Base-by-base conservation (phyloP, 2,329 filamentous ascomycete species). In the Penicillium sp. region DNA sequence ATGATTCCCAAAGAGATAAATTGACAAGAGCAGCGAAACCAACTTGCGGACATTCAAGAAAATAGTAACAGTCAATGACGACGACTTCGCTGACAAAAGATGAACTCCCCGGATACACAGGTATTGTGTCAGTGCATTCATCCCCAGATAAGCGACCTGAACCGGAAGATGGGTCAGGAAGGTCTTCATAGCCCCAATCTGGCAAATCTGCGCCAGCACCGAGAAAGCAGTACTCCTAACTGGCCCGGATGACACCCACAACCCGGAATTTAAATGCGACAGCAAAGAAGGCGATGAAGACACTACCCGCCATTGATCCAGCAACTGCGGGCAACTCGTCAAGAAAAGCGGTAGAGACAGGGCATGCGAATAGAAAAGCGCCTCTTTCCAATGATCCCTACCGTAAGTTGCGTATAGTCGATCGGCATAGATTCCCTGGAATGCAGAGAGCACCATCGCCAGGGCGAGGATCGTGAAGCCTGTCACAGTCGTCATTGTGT, bases 91-190 rank as follows among this genome's bases (percentile, higher is more conserved):
- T 1, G 90, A 92, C 5, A 99, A 81, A n/a, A 96, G 82, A 65
- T 97, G 97, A 55, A 99, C 94, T 1, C 94, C 94, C 3, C 92
- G 89, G 61, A 99, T 97, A 73, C 94, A 99, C 25, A 91, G 84
- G 67, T 97, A 91, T 74, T 99, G 94, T 3, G 94, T 97, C 46
- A 95, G 70, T 0, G 95, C 90, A 64, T 79, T 78, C 59, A 79
- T 63, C 9, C 75, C 30, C 45, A 80, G 68, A 37, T 74, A 74
- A 11, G 73, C 59, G 5, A 76, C 61, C 47, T 74, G 72, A 25
- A 72, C 65, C 3, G 75, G 72, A 16, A 72, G 60, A 25, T 58
- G 54, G 36, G 67, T 60, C 19, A 72, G 55, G 4, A 69, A 40
- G 52, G 67, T 58, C 36, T 63, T 56, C 33, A 71, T 42, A 42